Base-by-base conservation (phyloP, 2,329 filamentous ascomycete genomes). In the Lanzia echinophila region DNA sequence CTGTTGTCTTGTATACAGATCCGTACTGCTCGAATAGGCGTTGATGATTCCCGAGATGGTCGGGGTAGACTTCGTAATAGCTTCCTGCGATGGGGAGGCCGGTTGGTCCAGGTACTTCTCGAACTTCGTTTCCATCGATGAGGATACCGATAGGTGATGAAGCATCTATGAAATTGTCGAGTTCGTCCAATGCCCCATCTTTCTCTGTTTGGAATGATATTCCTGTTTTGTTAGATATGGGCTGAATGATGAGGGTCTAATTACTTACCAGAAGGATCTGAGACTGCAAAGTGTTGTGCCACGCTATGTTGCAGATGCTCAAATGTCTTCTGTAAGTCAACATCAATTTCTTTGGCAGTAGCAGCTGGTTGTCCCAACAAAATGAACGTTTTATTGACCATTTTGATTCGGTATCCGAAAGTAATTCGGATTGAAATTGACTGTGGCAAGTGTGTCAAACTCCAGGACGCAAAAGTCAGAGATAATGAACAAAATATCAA, bases 1-100 rank as follows among this genome's bases (percentile, higher is more conserved):
- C 68, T 24, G 61, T 69, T 0, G 70, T 71, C 47, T 69, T 66
- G 58, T 71, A 65, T 1, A 73, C 58, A 3, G 68, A 62, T 0
- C 70, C 71, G 53, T 70, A 72, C 20, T 62, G 62, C 13, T 69
- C 63, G 58, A 73, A 73, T 0, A 72, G 62, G 7, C 71, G 65
- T 43, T 72, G 63, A 45, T 73, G 66, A 57, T 73, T 73, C 10
- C 71, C 71, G 12, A 73, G 61, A 56, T 72, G 70, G 57, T 73
- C 71, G 0, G 71, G 71, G 49, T 65, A 73, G 11, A 73, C 60
- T 56, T 69, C 70, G 41, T 67, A 69, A 53, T 65, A 70, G 56
- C 65, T 70, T 17, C 70, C 70, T 8, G 70, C 64, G 34, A 67
- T 63, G 0, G 70, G 70, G 6, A 71, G 62, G 8, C 67, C 66